These are phyloP conservation scores for Nannochloropsis salina DNA, from an alignment of 108 stramenopile genomes.

Conservation along the genomic window DNA sequence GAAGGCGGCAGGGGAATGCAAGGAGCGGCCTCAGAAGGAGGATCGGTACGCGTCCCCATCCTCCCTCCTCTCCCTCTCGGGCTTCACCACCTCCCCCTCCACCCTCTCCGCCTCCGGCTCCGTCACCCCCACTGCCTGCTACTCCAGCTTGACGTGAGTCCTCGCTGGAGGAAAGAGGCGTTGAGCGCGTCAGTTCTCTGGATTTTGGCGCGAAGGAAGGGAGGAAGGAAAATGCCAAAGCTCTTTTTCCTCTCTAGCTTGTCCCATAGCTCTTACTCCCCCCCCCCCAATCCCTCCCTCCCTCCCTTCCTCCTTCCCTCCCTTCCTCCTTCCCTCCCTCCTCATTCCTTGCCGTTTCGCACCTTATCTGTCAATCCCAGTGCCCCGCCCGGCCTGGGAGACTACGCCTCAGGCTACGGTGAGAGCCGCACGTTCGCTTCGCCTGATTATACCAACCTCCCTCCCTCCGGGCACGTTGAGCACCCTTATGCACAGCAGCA, in stretches of 20 bases:
- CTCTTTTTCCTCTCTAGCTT: too few species aligned
- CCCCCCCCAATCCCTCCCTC: neutral
- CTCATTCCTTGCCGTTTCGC: neutral
- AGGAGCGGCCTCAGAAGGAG: too few species aligned
- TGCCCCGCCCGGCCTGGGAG: neutral
- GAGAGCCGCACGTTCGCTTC: neutral
- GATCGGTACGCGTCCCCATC: too few species aligned
- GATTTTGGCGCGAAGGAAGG: neutral
- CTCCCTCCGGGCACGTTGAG: neutral
- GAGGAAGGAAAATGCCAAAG: neutral
- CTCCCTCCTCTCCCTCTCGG: too few species aligned
- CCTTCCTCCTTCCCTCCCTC: constrained; percentile 2
- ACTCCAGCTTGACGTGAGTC: neutral
- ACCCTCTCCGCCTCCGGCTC: neutral
- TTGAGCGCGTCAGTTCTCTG: neutral
- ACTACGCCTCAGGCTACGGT: neutral
- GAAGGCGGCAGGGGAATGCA: too few species aligned
- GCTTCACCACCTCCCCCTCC: neutral
- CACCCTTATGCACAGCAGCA: neutral
- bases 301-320: neutral
- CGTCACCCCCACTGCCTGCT: neutral
- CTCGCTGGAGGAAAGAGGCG: neutral
- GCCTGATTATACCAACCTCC: neutral
- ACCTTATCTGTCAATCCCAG: neutral
- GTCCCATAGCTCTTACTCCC: too few species aligned